Base-by-base conservation (phyloP, 768 basidiomycete species). In the Tylopilus subfusipes region DNA sequence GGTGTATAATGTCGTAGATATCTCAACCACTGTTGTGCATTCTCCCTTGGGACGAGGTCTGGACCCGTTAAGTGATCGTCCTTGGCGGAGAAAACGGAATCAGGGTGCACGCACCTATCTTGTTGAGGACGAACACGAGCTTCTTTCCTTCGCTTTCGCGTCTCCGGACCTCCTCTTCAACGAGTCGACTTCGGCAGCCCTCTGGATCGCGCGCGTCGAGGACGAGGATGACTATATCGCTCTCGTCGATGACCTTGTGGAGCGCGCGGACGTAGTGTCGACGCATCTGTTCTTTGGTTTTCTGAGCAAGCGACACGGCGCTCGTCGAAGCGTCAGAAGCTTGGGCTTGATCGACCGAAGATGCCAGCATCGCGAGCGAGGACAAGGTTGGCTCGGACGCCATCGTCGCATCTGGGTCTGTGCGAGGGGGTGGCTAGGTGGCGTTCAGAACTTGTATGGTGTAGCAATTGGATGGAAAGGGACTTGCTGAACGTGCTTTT, bases 201-300 rank as follows among this genome's bases (percentile, higher is more conserved):
- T 96, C 89, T 2, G 97, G 96, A 75, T 98, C 96, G 38, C 96
- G 78, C 1, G 95, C 95, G 72, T 98, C 97, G 16, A 98, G 78
- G 0, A 93, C 90, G 33, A 90, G 86, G 42, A 98, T 78, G 48
- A 98, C 73, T 30, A 99, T 89, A 67, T 98, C 95, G 59, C 89
- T 87, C 64, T 94, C 80, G 59, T 97, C 94, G 55, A 98, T 88
- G 42, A 99, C 96, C 73, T 90, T 93, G 72, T 93, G 85, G 22
- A 98, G 72, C 2, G 87, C 79, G 36, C 88, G 83, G 44, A 95
- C 74, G 63, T 93, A 91, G 61, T 91, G 80, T 51, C 81, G 79
- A 29, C 86, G 82, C 25, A 84, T 67, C 58, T 90, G 88, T 60
- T 88, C 85, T 59, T 80, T 87, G 8, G 83, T 86, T 67, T 80